These are phyloP conservation scores for Laburnicola sp. DNA, from an alignment of 2,329 filamentous ascomycete genomes.

Conservation along the genomic window DNA sequence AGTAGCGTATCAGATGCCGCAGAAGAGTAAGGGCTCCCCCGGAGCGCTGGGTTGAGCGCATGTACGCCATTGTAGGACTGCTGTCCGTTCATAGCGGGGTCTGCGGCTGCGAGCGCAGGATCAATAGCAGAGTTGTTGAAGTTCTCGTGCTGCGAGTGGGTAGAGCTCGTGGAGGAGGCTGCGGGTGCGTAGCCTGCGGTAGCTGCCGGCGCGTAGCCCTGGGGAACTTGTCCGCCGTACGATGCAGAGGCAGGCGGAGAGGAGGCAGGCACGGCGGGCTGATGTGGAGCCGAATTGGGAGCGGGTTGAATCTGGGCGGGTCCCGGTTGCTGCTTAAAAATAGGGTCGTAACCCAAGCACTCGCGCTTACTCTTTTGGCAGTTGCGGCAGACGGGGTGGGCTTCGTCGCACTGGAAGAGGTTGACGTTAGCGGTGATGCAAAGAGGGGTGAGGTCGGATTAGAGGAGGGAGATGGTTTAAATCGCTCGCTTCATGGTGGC, in stretches of 20 bases:
- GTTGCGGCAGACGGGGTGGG: conserved; percentile 87
- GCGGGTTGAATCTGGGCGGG: conserved; percentile 74
- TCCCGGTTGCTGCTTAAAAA: conserved; percentile 74
- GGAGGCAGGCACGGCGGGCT: conserved; percentile 35
- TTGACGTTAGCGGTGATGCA: conserved; percentile 30
- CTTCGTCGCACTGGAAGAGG: conserved; percentile 82
- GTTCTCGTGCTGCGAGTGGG: conserved; percentile 54
- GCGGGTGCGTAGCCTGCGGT: conserved; percentile 46
- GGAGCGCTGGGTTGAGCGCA: conserved; percentile 37
- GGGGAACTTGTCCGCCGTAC: conserved; percentile 47
- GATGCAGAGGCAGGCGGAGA: conserved; percentile 38
- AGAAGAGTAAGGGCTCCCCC: conserved; percentile 29
- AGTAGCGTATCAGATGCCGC: conserved; percentile 26
- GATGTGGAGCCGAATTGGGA: conserved; percentile 53
- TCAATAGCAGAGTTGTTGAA: conserved; percentile 64
- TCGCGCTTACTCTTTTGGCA: conserved; percentile 88
- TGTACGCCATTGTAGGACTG: conserved; percentile 39
- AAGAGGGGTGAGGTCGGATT: conserved; percentile 35
- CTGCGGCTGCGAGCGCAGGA: conserved; percentile 61
- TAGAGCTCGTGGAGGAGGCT: conserved; percentile 40
- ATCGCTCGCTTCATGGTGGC: conserved; percentile 44
- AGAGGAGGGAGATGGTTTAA: conserved; percentile 36
- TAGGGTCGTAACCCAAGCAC: conserved; percentile 82
- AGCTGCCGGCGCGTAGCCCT: conserved; percentile 51
- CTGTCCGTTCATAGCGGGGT: conserved; percentile 36